These are phyloP conservation scores for Triangularia verruculosa DNA, from an alignment of 2,329 filamentous ascomycete species.

Conservation along the genomic window DNA sequence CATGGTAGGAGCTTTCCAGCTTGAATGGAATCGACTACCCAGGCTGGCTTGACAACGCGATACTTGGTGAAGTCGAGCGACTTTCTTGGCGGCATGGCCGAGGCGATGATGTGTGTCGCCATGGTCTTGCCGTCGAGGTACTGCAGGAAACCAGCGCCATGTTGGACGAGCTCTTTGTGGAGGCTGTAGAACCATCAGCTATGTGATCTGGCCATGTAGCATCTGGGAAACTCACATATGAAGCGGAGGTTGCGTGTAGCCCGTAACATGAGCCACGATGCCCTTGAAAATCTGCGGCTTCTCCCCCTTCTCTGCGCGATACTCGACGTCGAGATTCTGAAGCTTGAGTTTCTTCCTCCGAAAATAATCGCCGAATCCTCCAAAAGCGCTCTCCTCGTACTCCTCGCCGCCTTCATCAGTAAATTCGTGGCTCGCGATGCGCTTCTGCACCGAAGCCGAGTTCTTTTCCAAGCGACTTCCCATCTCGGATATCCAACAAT, in stretches of 20 bases:
- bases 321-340: conserved; percentile 85
- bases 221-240: conserved; percentile 58
- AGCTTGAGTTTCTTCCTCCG: conserved; percentile 95
- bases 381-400: conserved; percentile 82
- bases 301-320: conserved; percentile 65
- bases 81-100: conserved; percentile 88
- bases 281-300: conserved; percentile 87
- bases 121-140: conserved; percentile 93
- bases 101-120: conserved; percentile 94
- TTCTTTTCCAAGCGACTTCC: conserved; percentile 61
- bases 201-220: neutral
- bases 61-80: conserved; percentile 82
- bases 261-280: conserved; percentile 86
- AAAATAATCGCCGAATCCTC: conserved; percentile 89
- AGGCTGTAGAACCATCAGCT: conserved; percentile 45
- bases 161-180: conserved; percentile 79
- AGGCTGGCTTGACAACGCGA: conserved; percentile 89
- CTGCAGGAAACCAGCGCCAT: conserved; percentile 94
- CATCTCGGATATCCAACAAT: conserved; percentile 42
- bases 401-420: conserved; percentile 83
- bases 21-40: conserved; percentile 86
- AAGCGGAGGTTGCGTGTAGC: conserved; percentile 91
- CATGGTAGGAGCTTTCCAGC: conserved; percentile 81
- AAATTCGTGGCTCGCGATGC: conserved; percentile 67
- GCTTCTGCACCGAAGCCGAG: conserved; percentile 59